Base-by-base conservation (phyloP, 2,329 filamentous ascomycete genomes). In the Stemphylium vesicarium region DNA sequence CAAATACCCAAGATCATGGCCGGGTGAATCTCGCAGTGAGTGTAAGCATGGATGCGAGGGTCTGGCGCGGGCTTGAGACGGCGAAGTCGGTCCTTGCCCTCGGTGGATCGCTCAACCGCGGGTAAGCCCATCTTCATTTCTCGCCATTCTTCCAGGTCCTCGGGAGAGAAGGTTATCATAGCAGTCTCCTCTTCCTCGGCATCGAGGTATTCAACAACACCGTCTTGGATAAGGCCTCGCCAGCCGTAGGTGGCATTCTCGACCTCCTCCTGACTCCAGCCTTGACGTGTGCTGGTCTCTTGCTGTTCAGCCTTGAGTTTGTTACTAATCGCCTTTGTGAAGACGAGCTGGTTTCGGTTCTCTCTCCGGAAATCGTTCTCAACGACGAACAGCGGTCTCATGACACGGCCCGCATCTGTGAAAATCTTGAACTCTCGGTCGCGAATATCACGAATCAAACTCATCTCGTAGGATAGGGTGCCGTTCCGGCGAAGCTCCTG, bases 1-100 rank as follows among this genome's bases (percentile, higher is more conserved):
- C 96, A 99, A 62, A 99, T 96, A 73, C 95, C 95, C 50, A 99
- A 81, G 75, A 99, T 95, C 95, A 99, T 99, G 78, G 92, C 96
- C 16, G 95, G 96, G 70, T 99, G 96, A 75, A 99, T 98, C 79
- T 99, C 95, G 77, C 96, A 99, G 76, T 99, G 96, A 0, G 95
- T 99, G 83, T 94, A 98, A 70, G 89, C 92, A 77, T 96, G 91
- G 13, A 94, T 92, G 4, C 88, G 90, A 18, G 90, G 88, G 69
- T 96, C 97, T 37, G 95, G 86, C 69, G 88, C 89, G 0, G 92
- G 93, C 77, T 95, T 95, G 64, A 99, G 85, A 69, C 95, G 88
- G 73, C 89, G 88, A 70, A 96, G 94, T 40, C 89, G 86, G 66
- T 96, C 90, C 69, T 83, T 84, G 41, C 88, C 85, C 29, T 91